Conservation (phyloP, 1,139 yeast species). For the Candida buenavistaensis region DNA sequence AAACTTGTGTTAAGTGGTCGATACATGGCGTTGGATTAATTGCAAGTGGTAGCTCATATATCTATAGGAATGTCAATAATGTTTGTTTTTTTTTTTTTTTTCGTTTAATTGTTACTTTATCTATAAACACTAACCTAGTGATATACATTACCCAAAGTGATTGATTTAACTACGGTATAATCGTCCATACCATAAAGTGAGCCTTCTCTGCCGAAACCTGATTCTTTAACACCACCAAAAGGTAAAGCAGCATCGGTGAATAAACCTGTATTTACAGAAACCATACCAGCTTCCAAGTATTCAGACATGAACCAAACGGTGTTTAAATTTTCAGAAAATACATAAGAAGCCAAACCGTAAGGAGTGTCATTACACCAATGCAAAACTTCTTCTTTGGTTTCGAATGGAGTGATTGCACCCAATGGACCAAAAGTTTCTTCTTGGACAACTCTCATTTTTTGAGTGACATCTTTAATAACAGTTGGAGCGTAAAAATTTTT, state of each 20-base stretch:
- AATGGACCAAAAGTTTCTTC: conserved; percentile 94
- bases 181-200: conserved; percentile 46
- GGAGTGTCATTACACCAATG: conserved; percentile 63
- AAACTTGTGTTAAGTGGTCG: too few relatives aligned
- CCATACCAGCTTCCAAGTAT: conserved; percentile 47
- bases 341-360: conserved; percentile 49
- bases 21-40: too few relatives aligned
- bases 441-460: conserved; percentile 57
- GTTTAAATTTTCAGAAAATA: conserved; percentile 42
- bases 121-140: too few relatives aligned
- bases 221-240: conserved; percentile 46
- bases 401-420: conserved; percentile 72
- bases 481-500: conserved; percentile 77
- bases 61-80: too few relatives aligned
- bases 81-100: too few relatives aligned
- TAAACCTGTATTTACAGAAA: conserved; percentile 46
- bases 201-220: conserved; percentile 53
- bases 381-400: conserved; percentile 67
- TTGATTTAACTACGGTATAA: conserved; percentile 33
- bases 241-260: conserved; percentile 49
- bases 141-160: conserved; percentile 24
- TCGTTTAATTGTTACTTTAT: not conserved
- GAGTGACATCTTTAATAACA: conserved; percentile 63
- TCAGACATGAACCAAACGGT: conserved; percentile 55
- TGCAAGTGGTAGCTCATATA: too few relatives aligned